Base-by-base conservation (phyloP, 257 asterid species). In the Henckelia pumila region DNA sequence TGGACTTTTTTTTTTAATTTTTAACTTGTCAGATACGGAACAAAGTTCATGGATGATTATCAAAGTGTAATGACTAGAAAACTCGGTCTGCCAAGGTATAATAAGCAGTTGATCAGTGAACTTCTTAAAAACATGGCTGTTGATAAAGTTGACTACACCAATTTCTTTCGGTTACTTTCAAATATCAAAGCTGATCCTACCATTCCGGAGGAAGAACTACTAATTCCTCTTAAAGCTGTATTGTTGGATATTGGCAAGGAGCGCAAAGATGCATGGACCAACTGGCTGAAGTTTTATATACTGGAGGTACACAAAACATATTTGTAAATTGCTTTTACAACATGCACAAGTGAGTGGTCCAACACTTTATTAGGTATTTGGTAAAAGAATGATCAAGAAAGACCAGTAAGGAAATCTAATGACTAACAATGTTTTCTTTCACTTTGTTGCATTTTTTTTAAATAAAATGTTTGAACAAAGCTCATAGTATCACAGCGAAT, bases 91-190 rank as follows among this genome's bases (percentile, higher is more conserved):
- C 79, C 89, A 0, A 91, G 87, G 89, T 91, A 94, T 82, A 87
- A 78, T 73, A 94, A 94, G 79, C 96, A 87, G 78, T 75, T 88
- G 86, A 89, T 89, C 40, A 75, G 95, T 63, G 91, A 88, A 70
- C 96, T 94, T 33, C 96, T 94, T 30, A 94, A 91, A 75, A 91
- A 94, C 78, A 86, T 94, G 97, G 89, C 97, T 13, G 89, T 91
- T 30, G 99, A 94, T 77, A 94, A 94, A 85, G 97, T 91, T 56
- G 99, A 94, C 87, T 94, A 91, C 89, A 94, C 99, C 53, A 94
- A 91, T 71, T 94, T 94, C 85, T 94, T 91, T 68, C 92, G 97
- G 82, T 73, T 78, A 80, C 95, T 94, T 52, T 91, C 99, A 33
- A 87, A 91, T 77, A 73, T 91, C 74, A 88, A 94, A 80, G 86